These are phyloP conservation scores for Plenodomus biglobosus DNA, from an alignment of 2,329 filamentous ascomycete genomes.

Conservation along the genomic window DNA sequence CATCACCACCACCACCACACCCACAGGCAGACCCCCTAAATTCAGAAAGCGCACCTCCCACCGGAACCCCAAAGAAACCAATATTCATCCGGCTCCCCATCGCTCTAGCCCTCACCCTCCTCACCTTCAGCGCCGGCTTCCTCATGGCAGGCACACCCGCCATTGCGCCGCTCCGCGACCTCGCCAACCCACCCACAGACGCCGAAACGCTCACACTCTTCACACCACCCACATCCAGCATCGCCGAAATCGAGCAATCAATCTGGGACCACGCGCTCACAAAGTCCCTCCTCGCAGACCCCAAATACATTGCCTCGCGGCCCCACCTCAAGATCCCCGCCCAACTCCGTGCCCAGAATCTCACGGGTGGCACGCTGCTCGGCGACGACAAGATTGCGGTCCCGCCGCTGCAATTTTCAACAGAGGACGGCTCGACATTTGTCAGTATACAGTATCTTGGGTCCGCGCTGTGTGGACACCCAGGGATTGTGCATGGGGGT, in stretches of 20 bases:
- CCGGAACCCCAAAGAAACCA: slow-evolving; percentile 17
- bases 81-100: slow-evolving; percentile 45
- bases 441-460: slow-evolving; percentile 78
- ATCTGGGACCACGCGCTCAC: slow-evolving; percentile 78
- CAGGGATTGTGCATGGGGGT: slow-evolving; percentile 87
- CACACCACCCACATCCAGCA: slow-evolving; percentile 55
- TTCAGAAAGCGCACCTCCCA: neutral
- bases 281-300: slow-evolving; percentile 64
- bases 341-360: slow-evolving; percentile 67
- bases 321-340: slow-evolving; percentile 85
- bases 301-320: slow-evolving; percentile 71
- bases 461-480: slow-evolving; percentile 79
- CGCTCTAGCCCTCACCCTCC: slow-evolving; percentile 50
- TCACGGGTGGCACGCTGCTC: slow-evolving; percentile 78
- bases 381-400: slow-evolving; percentile 76
- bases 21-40: slow-evolving; percentile 1
- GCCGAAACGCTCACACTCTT: slow-evolving; percentile 72
- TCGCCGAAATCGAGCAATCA: slow-evolving; percentile 65
- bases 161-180: slow-evolving; percentile 51
- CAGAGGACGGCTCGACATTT: slow-evolving; percentile 53
- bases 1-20: slow-evolving; percentile 10
- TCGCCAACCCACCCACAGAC: slow-evolving; percentile 64
- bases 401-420: slow-evolving; percentile 74
- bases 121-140: slow-evolving; percentile 58
- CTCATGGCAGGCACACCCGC: slow-evolving; percentile 59